These are phyloP conservation scores for Paraphoma sp. DNA, from an alignment of 2,329 filamentous ascomycete species.

Conservation along the genomic window DNA sequence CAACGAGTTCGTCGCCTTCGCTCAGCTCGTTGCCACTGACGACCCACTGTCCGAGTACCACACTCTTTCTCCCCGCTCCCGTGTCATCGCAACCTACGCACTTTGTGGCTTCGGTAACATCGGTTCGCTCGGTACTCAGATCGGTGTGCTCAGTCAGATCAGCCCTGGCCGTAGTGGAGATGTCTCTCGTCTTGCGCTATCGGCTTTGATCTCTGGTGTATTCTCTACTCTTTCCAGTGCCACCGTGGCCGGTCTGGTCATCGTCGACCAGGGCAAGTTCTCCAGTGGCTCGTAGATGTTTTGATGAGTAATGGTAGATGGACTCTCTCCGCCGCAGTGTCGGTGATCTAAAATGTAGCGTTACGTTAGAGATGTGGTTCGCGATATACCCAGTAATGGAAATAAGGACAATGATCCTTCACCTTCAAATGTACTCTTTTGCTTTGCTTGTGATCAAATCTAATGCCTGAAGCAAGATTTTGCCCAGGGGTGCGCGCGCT, in stretches of 20 bases:
- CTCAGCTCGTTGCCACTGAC: slow-evolving; percentile 55
- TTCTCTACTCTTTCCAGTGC: slow-evolving; percentile 81
- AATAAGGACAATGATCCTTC: slow-evolving; percentile 3
- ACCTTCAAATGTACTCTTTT: slow-evolving; percentile 4
- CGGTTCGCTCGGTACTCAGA: slow-evolving; percentile 85
- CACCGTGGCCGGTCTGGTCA: slow-evolving; percentile 63
- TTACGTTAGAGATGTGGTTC: slow-evolving; percentile 19
- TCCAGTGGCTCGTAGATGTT: slow-evolving; percentile 23
- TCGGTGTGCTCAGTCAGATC: slow-evolving; percentile 84
- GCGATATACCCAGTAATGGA: slow-evolving; percentile 34
- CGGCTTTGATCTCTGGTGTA: slow-evolving; percentile 78
- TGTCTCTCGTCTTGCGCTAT: slow-evolving; percentile 76
- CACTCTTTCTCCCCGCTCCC: slow-evolving; percentile 70
- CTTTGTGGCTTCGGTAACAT: slow-evolving; percentile 81
- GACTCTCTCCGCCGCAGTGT: background rate
- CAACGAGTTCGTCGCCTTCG: slow-evolving; percentile 83
- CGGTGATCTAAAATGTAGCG: slow-evolving; percentile 13
- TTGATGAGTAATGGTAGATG: slow-evolving; percentile 1
- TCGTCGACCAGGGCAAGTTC: slow-evolving; percentile 40
- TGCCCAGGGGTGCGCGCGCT: background rate
- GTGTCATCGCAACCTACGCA: slow-evolving; percentile 84
- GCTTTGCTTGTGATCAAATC: background rate
- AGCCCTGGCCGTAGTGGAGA: slow-evolving; percentile 76
- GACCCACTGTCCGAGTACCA: slow-evolving; percentile 59
- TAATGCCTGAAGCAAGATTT: background rate